These are phyloP conservation scores for Leccinum sublutescens DNA, from an alignment of 768 basidiomycete genomes.

Conservation along the genomic window DNA sequence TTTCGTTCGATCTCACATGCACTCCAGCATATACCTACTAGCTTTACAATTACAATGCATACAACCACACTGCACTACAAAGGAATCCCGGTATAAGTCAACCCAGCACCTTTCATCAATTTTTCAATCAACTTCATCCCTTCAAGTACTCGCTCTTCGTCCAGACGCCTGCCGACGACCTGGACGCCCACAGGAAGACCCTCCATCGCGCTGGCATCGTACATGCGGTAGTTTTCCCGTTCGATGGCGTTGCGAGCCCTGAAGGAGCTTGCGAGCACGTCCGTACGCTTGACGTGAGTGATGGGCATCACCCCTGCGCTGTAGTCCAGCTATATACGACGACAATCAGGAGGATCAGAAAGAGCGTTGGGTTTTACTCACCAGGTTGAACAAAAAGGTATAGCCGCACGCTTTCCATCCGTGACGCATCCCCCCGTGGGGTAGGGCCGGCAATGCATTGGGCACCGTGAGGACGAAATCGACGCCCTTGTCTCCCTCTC, in stretches of 20 bases:
- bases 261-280: constrained; percentile 28
- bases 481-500: constrained; percentile 40
- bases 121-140: constrained; percentile 43
- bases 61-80: constrained; percentile 17
- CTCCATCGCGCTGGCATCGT: constrained; percentile 41
- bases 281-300: constrained; percentile 36
- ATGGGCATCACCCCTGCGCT: constrained; percentile 47
- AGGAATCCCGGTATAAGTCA: constrained; percentile 26
- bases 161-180: constrained; percentile 40
- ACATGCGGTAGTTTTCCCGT: constrained; percentile 40
- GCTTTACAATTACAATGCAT: too few relatives aligned
- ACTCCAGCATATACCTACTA: background rate
- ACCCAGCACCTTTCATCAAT: constrained; percentile 24
- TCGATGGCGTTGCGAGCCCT: constrained; percentile 37
- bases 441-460: constrained; percentile 59
- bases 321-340: constrained; percentile 41
- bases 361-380: constrained; percentile 26
- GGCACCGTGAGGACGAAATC: constrained; percentile 66
- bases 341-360: background rate
- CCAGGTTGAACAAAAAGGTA: constrained; percentile 67
- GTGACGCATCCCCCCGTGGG: constrained; percentile 51
- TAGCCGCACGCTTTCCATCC: constrained; percentile 60
- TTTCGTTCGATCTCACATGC: background rate
- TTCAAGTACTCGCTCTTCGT: constrained; percentile 48
- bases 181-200: constrained; percentile 47